Percentiles rank a stretch among this genome's conserved stretches.
phyloP scores from a whole-genome alignment of 495 filamentous ascomycete genomes.

The Hypoxylon subgilvum region DNA sequence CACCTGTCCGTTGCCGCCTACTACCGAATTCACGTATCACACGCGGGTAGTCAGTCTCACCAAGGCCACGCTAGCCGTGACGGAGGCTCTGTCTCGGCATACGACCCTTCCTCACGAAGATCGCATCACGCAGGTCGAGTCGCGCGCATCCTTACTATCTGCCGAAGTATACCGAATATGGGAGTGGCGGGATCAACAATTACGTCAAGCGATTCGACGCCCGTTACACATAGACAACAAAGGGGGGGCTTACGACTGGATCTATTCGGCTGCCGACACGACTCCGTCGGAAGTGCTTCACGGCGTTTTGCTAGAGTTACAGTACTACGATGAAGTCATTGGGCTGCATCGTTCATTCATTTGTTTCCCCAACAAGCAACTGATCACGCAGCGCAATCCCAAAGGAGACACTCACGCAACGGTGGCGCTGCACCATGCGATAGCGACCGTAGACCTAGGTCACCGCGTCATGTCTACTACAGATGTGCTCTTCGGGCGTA shows the following conservation, averaged over 20 bases:
- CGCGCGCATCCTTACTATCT: conserved; percentile 14
- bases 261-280: conserved; percentile 12
- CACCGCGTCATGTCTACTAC: conserved; percentile 32
- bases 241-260: conserved; percentile 1
- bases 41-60: conserved; percentile 38
- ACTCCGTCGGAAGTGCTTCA: conserved; percentile 17
- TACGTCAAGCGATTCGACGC: conserved; percentile 8
- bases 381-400: conserved; percentile 25
- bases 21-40: conserved; percentile 21
- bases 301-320: conserved; percentile 27
- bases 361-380: conserved; percentile 36
- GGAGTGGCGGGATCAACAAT: conserved; percentile 24
- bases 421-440: conserved; percentile 39
- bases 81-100: conserved; percentile 28
- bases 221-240: conserved; percentile 12
- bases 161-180: conserved; percentile 1
- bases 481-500: conserved; percentile 36
- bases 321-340: conserved; percentile 44
- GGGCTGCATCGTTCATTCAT: conserved; percentile 33
- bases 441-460: conserved; percentile 27
- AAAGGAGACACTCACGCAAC: conserved; percentile 35
- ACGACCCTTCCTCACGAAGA: not conserved
- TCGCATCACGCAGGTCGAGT: conserved; percentile 6
- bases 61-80: conserved; percentile 28
- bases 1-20: conserved; percentile 6